Evolutionary conservation across 2,329 filamentous ascomycete species (phyloP).

Genomic region (Penicillium sp.): DNA sequence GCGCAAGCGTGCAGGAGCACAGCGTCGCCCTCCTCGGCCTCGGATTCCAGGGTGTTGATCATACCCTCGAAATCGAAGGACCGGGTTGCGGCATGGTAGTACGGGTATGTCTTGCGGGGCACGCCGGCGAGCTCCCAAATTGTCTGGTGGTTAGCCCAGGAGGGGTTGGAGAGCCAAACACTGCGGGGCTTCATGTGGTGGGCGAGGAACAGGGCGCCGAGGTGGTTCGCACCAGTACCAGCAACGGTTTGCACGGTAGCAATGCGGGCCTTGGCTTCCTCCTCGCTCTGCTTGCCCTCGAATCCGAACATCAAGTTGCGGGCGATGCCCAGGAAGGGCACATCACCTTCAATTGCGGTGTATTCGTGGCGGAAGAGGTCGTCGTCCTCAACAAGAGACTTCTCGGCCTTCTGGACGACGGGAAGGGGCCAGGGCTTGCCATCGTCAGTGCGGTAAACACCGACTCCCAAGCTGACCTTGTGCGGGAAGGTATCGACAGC

Average conservation of each 20-base stretch:
- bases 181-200: slow-evolving; percentile 75
- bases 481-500: slow-evolving; percentile 68
- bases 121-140: slow-evolving; percentile 81
- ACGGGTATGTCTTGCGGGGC: slow-evolving; percentile 79
- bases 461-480: slow-evolving; percentile 89
- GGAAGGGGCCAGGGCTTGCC: slow-evolving; percentile 96
- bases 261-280: slow-evolving; percentile 47
- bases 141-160: slow-evolving; percentile 97
- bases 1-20: slow-evolving; percentile 92
- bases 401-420: slow-evolving; percentile 81
- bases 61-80: slow-evolving; percentile 53
- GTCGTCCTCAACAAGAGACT: slow-evolving; percentile 74
- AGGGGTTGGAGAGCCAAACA: slow-evolving; percentile 90
- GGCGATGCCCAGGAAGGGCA: slow-evolving; percentile 80
- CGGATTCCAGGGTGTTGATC: slow-evolving; percentile 84
- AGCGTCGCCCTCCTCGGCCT: slow-evolving; percentile 76
- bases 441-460: slow-evolving; percentile 87
- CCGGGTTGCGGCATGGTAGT: slow-evolving; percentile 70
- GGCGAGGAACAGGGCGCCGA: slow-evolving; percentile 86
- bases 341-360: slow-evolving; percentile 85
- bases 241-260: slow-evolving; percentile 90
- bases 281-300: slow-evolving; percentile 55
- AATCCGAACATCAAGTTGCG: slow-evolving; percentile 76
- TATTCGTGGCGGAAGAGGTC: slow-evolving; percentile 95
- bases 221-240: slow-evolving; percentile 89